Evolutionary conservation across 2,329 filamentous ascomycete genomes (phyloP), one percentile per base, ranked within the genome.

Genomic region (Coleophoma crateriformis): DNA sequence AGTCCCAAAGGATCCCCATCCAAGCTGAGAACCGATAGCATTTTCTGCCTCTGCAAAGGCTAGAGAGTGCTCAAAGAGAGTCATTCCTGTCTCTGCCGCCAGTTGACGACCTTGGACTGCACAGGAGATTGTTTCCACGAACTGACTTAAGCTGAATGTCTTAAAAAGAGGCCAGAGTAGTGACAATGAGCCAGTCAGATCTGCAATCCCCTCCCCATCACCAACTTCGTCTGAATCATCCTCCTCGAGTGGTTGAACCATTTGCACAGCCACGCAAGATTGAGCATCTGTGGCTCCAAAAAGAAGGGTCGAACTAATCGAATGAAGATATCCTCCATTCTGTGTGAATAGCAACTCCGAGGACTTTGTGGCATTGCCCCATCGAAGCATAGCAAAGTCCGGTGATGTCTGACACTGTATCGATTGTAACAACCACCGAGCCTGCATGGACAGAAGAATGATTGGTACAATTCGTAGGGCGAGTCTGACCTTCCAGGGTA

Each of bases 21-120:
- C 85, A 13, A 96, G 78, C 46, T 90, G 87, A 56, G 85, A 88
- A 59, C 84, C 85, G 42, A 96, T 84, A 55, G 91, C 87, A 32
- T 88, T 86, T 66, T 99, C 94, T 8, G 92, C 92, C 68, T 99
- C 94, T 11, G 92, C 90, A 70, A 97, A 99, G 2, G 92, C 92
- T 8, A 99, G 75, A 0, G 91, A 96, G 63, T 96, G 91, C 65
- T 99, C 94, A 61, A 97, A 96, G 2, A 96, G 79, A 0, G 91
- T 96, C 88, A 97, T 96, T 15, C 90, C 91, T 1, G 90, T 95
- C 69, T 97, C 94, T 0, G 88, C 86, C 54, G 87, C 81, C 0
- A 89, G 80, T 2, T 82, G 79, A 2, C 87, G 82, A 33, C 92
- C 92, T 66, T 96, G 90, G 7, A 97, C 78, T 10, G 92, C 89